These are phyloP conservation scores for Zygosaccharomyces pseudorouxii DNA, from an alignment of 805 yeast genomes.

Conservation along the genomic window DNA sequence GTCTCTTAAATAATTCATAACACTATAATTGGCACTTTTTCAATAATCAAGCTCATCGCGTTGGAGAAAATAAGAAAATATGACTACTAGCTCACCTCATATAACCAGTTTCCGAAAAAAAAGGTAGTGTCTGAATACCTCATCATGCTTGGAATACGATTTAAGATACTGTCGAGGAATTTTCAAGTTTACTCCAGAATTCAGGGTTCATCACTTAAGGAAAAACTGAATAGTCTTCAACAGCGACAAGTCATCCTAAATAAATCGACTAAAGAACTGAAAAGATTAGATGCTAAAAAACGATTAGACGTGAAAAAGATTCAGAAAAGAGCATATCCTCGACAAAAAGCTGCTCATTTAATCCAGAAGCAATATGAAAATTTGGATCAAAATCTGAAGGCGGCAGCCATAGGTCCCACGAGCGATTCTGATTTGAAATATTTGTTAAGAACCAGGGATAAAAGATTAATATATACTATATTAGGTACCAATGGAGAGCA, in stretches of 20 bases:
- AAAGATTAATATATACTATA: constrained; percentile 46
- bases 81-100: constrained; percentile 9
- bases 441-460: constrained; percentile 37
- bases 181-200: constrained; percentile 5
- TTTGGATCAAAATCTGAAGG: constrained; percentile 21
- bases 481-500: constrained; percentile 58
- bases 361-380: constrained; percentile 17
- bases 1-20: neutral
- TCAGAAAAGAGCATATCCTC: constrained; percentile 28
- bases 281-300: constrained; percentile 16
- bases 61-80: neutral
- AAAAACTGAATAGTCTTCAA: constrained; percentile 18
- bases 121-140: neutral
- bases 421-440: constrained; percentile 34
- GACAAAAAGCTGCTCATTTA: constrained; percentile 27
- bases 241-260: constrained; percentile 12
- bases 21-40: neutral
- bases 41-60: neutral
- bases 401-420: constrained; percentile 35
- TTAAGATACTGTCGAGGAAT: neutral
- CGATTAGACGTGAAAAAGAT: constrained; percentile 17
- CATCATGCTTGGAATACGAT: neutral
- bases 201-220: constrained; percentile 19
- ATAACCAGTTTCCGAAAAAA: neutral
- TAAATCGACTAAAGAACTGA: constrained; percentile 22